These are phyloP conservation scores for Aspergillus phoenicis DNA, from an alignment of 2,329 filamentous ascomycete species.

Conservation along the genomic window DNA sequence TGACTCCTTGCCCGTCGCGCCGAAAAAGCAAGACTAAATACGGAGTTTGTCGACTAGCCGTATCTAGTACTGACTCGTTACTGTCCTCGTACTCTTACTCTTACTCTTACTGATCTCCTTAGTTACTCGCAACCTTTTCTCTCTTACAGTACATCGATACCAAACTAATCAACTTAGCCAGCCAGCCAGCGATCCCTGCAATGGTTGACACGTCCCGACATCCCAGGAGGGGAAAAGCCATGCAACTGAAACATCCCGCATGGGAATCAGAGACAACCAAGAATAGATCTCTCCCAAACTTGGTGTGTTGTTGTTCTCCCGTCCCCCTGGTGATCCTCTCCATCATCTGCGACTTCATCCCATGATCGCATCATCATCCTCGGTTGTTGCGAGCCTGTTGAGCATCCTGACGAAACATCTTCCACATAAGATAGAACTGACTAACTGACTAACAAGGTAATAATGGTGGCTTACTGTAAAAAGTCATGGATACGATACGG, in stretches of 20 bases:
- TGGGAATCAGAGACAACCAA: conserved; percentile 10
- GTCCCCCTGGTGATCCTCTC: not conserved
- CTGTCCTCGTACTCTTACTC: no score
- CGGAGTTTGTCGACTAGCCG: no score
- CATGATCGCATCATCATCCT: conserved; percentile 1
- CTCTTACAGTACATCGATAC: not conserved
- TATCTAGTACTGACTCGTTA: no score
- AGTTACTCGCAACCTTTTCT: not conserved
- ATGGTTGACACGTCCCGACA: conserved; percentile 22
- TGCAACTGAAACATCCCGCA: conserved; percentile 10
- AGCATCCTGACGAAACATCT: no score
- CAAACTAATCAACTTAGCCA: not conserved
- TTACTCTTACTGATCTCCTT: no score
- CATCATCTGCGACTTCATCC: not conserved
- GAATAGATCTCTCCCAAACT: conserved; percentile 4
- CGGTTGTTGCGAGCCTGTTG: not conserved
- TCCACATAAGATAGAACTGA: no score
- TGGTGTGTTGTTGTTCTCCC: not conserved
- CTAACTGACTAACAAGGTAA: no score
- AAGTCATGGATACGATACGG: not conserved
- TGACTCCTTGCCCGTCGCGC: conserved; percentile 6
- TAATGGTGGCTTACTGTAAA: no score
- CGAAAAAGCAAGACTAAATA: not conserved
- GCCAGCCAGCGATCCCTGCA: conserved; percentile 20
- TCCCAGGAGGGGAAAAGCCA: conserved; percentile 4